Percentiles rank a stretch among this genome's conserved stretches.
These are phyloP conservation scores for Wickerhamomyces alni DNA, from an alignment of 805 yeast species.

Conservation along the genomic window DNA sequence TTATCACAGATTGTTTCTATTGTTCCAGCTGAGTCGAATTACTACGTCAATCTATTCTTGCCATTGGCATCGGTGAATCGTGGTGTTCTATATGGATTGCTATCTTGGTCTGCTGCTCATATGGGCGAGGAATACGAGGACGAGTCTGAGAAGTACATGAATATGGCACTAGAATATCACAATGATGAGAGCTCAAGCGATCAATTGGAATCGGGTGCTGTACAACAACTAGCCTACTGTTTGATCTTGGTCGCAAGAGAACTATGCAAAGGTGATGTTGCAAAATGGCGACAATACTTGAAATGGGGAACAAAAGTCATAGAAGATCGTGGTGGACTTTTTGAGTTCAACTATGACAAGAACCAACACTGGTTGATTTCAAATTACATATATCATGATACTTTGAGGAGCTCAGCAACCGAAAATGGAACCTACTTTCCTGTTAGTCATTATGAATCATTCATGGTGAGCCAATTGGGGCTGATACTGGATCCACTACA, in stretches of 20 bases:
- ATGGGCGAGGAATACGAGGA: background rate
- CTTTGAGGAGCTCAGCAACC: slow-evolving; percentile 54
- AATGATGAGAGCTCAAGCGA: background rate
- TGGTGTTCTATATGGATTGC: slow-evolving; percentile 43
- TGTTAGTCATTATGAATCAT: slow-evolving; percentile 47
- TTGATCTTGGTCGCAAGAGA: slow-evolving; percentile 70
- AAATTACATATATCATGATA: slow-evolving; percentile 77
- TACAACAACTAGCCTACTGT: slow-evolving; percentile 42
- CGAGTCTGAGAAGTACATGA: background rate
- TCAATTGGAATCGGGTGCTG: too few relatives aligned
- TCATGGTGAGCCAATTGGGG: slow-evolving; percentile 20
- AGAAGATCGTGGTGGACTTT: slow-evolving; percentile 54
- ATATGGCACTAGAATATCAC: background rate
- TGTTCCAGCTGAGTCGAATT: slow-evolving; percentile 43
- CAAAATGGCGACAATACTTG: slow-evolving; percentile 64
- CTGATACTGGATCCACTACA: slow-evolving; percentile 61
- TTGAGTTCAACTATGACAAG: slow-evolving; percentile 42
- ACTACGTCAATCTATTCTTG: slow-evolving; percentile 44
- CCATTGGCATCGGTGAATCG: slow-evolving; percentile 45
- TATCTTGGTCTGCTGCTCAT: slow-evolving; percentile 46
- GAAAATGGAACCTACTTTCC: slow-evolving; percentile 64
- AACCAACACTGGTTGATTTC: slow-evolving; percentile 67
- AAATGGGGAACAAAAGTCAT: slow-evolving; percentile 62
- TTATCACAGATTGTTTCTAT: slow-evolving; percentile 43
- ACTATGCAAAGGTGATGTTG: slow-evolving; percentile 77